These are phyloP conservation scores for Brassica napus DNA, from an alignment of 345 rosid species.

Conservation along the genomic window Da-Ae NC_063434.1:4376001-4376500, in stretches of 20 bases:
- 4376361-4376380: neutral
- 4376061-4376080: neutral
- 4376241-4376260: too few species aligned
- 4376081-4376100: neutral
- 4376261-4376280: constrained; percentile 48
- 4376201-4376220: too few species aligned
- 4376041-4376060: neutral
- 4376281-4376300: constrained; percentile 85
- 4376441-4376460: constrained; percentile 54
- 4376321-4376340: constrained; percentile 84
- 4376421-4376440: neutral
- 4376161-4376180: neutral
- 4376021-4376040: neutral
- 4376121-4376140: too few species aligned
- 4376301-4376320: constrained; percentile 74
- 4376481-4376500: constrained; percentile 77
- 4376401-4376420: neutral
- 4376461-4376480: constrained; percentile 96
- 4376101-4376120: neutral
- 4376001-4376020: neutral
- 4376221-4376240: too few species aligned
- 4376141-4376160: too few species aligned
- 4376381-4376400: too few species aligned
- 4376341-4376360: constrained; percentile 75
- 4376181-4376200: neutral